Percentiles rank a stretch among this genome's conserved stretches.
Conservation (phyloP, 306 rosid species). For the Dalbergia cochinchinensis region DNA sequence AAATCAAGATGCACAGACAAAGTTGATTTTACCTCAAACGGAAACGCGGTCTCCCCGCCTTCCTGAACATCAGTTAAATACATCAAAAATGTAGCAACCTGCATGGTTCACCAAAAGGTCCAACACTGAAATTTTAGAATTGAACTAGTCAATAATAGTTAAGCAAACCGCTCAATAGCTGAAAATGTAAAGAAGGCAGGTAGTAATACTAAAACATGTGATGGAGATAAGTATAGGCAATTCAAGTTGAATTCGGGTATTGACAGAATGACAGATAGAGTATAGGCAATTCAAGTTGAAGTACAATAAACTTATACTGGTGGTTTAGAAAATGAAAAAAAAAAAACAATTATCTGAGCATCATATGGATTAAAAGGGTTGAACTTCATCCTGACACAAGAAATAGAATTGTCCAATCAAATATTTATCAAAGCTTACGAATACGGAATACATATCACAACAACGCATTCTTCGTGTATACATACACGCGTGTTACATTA, state of each 20-base stretch:
- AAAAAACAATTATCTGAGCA: neutral
- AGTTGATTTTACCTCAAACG: conserved; percentile 75
- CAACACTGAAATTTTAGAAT: conserved; percentile 22
- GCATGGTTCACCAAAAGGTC: conserved; percentile 35
- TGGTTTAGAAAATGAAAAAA: no score
- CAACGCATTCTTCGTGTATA: neutral
- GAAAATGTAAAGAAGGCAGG: neutral
- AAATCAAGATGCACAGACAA: conserved; percentile 22
- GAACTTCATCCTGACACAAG: neutral
- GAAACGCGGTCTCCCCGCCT: conserved; percentile 95
- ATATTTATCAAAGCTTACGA: no score
- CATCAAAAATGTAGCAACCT: conserved; percentile 88
- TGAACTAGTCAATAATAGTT: neutral
- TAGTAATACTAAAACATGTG: neutral
- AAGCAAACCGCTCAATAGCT: neutral
- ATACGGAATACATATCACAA: neutral
- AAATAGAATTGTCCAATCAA: no score
- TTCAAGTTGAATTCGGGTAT: neutral
- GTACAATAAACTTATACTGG: no score
- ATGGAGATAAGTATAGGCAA: neutral
- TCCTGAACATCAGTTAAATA: conserved; percentile 83
- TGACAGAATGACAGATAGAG: neutral
- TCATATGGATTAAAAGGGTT: neutral
- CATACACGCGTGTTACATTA: neutral
- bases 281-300: no score